Base-by-base conservation (phyloP, 768 basidiomycete species). In the Lactarius psammicola region DNA sequence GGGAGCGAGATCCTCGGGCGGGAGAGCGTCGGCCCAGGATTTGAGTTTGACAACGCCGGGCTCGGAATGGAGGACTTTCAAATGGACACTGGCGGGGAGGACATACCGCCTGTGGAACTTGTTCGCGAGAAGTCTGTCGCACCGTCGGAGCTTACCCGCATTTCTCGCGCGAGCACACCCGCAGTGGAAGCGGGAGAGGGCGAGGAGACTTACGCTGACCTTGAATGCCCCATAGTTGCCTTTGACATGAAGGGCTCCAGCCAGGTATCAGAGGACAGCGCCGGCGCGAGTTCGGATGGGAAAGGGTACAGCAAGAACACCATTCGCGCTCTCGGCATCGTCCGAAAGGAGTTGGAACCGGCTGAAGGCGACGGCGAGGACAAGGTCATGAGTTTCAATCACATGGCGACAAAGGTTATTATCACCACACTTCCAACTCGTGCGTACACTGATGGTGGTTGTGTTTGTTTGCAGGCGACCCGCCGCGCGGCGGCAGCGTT, bases 401-500 rank as follows among this genome's bases (percentile, higher is more conserved):
- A 84, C 72, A 82, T 94, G 79, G 82, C 92, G 17, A 82, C 90
- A 69, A 92, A 92, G 81, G 93, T 91, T 1, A n/a, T 8, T 55
- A n/a, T n/a, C 3, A 7, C 7, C 4, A 20, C 28, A 5, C n/a
- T 51, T 51, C 13, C 38, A 3, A 5, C 30, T 8, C 4, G 23
- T 56, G 15, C 20, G 17, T 49, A 20, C 55, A 18, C 30, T 62
- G 56, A 42, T 31, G 20, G 15, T 31, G 20, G 15, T 23, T n/a
- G 40, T 8, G 3, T 7, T 23, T 26, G 23, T 26, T 51, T 51
- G 1, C 70, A 95, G 92, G 90, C 94, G 15, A 90, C 93, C 11
- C 88, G 92, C 56, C 87, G 94, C 49, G 97, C 95, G 15, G 94
- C 96, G 1, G 87, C 96, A 1, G 88, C 94, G 2, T 98, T 99